A percentile compares a stretch with the other conserved stretches of the same genome.
Evolutionary conservation across 495 filamentous ascomycete species (phyloP).

Genomic region (Tuber borchii): DNA sequence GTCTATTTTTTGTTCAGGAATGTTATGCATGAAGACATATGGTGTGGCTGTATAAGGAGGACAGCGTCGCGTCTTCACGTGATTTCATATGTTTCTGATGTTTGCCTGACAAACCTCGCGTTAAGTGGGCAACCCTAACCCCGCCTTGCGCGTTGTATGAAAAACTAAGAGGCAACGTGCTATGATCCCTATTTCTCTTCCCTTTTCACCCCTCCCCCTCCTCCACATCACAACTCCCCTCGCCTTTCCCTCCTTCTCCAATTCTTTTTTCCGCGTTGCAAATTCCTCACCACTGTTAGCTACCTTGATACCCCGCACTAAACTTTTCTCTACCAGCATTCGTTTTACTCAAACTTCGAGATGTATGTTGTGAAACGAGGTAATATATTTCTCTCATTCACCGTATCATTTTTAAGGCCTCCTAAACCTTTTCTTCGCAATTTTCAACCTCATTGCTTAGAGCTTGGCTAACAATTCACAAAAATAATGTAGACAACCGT

Average conservation of each 20-base stretch:
- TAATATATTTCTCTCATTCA: constrained; percentile 14
- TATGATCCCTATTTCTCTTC: constrained; percentile 13
- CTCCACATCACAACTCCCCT: constrained; percentile 12
- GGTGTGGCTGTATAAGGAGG: neutral
- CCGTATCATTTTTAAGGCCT: neutral
- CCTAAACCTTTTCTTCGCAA: neutral
- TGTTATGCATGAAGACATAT: neutral
- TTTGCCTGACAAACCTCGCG: constrained; percentile 22
- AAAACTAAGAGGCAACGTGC: constrained; percentile 27
- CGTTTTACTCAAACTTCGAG: constrained; percentile 17
- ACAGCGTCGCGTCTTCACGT: neutral
- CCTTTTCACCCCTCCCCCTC: constrained; percentile 12
- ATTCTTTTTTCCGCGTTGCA: constrained; percentile 7
- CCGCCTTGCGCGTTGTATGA: constrained; percentile 27
- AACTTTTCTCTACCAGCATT: neutral
- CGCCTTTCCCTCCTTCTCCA: constrained; percentile 11
- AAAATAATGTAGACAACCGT: constrained; percentile 67
- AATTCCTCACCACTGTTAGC: constrained; percentile 18
- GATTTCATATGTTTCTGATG: neutral
- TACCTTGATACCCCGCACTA: constrained; percentile 9
- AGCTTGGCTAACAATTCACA: neutral
- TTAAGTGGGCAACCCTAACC: constrained; percentile 27
- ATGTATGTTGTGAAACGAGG: constrained; percentile 43
- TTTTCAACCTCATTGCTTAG: neutral
- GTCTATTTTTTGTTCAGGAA: neutral